Conservation (phyloP, 1,139 yeast genomes). For the Barnettozyma hawaiiensis region DNA sequence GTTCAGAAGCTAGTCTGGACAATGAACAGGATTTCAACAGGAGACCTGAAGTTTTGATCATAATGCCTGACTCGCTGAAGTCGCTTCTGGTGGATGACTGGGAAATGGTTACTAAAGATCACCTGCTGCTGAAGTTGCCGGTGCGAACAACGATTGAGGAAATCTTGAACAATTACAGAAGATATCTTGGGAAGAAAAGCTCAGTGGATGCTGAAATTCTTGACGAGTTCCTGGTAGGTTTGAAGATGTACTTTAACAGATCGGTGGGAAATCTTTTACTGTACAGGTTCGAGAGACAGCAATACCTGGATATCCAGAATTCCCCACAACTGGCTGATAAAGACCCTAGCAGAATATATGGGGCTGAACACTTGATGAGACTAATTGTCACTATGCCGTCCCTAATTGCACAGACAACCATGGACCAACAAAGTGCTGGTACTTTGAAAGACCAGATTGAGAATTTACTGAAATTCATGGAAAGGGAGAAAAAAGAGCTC, state of each 20-base stretch:
- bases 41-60: conserved; percentile 47
- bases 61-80: conserved; percentile 62
- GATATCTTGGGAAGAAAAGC: conserved; percentile 19
- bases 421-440: conserved; percentile 73
- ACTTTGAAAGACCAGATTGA: conserved; percentile 51
- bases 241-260: conserved; percentile 72
- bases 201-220: conserved; percentile 50
- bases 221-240: conserved; percentile 63
- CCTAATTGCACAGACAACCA: conserved; percentile 65
- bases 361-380: conserved; percentile 72
- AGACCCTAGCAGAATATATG: conserved; percentile 51
- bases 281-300: conserved; percentile 81
- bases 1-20: conserved; percentile 23
- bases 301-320: conserved; percentile 53
- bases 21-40: conserved; percentile 34
- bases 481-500: conserved; percentile 41
- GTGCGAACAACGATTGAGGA: conserved; percentile 43
- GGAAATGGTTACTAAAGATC: conserved; percentile 82
- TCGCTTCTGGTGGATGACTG: conserved; percentile 82
- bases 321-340: conserved; percentile 33
- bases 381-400: conserved; percentile 77
- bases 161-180: conserved; percentile 45
- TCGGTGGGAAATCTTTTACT: conserved; percentile 66
- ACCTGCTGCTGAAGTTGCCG: conserved; percentile 62
- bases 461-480: conserved; percentile 44